phyloP scores from a whole-genome alignment of 2,329 filamentous ascomycete species.

The Cordyceps javanica region DNA sequence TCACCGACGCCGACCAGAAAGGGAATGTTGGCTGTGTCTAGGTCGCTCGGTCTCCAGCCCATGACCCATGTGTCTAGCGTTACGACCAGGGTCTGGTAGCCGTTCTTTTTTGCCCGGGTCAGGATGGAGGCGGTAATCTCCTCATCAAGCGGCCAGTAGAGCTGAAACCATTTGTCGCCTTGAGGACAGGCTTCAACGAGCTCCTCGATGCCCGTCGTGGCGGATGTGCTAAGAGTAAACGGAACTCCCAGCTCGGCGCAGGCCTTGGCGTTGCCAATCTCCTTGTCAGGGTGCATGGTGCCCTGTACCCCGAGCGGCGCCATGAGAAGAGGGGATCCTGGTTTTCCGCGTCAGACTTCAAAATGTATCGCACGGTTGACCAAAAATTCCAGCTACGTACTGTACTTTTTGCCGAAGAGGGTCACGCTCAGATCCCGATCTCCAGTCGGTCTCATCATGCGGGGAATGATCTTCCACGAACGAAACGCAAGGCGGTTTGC shows the following conservation, averaged over 20 bases:
- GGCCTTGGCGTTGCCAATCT: conserved; percentile 57
- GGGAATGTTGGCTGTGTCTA: conserved; percentile 56
- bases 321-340: conserved; percentile 50
- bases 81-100: conserved; percentile 61
- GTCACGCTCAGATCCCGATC: conserved; percentile 44
- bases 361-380: not conserved
- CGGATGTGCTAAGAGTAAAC: conserved; percentile 62
- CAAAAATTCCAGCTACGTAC: conserved; percentile 19
- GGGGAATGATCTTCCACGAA: conserved; percentile 45
- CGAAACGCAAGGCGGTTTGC: conserved; percentile 53
- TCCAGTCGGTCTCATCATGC: conserved; percentile 39
- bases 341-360: not conserved
- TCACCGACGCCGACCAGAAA: conserved; percentile 55
- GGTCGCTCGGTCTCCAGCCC: conserved; percentile 62
- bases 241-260: conserved; percentile 56
- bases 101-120: conserved; percentile 51
- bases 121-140: conserved; percentile 60
- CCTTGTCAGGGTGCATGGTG: conserved; percentile 60
- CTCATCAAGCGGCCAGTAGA: conserved; percentile 66
- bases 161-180: conserved; percentile 62
- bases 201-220: conserved; percentile 58
- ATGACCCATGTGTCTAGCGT: conserved; percentile 67
- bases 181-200: conserved; percentile 52
- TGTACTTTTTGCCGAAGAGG: conserved; percentile 45
- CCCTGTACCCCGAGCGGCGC: conserved; percentile 65